A percentile compares a stretch with the other conserved stretches of the same genome.
These are phyloP conservation scores for Ganoderma lingzhi DNA, from an alignment of 1,284 basidiomycete genomes.

Conservation along the genomic window DNA sequence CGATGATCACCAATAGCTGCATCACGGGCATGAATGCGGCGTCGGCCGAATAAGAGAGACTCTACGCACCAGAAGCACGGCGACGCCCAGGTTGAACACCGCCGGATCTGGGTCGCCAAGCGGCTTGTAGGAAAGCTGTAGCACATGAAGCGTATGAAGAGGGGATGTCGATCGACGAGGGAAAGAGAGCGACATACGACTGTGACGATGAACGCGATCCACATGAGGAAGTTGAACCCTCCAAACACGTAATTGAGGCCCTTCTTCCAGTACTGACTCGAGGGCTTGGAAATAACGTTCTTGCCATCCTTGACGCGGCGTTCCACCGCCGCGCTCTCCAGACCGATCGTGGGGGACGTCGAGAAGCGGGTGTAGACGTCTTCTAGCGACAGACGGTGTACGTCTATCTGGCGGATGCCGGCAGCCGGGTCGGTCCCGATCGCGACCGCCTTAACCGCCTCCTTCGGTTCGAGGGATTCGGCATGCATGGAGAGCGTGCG, in stretches of 20 bases:
- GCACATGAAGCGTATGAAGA: not conserved
- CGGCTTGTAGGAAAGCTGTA: constrained; percentile 56
- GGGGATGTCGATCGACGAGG: no score
- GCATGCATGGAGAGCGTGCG: constrained; percentile 54
- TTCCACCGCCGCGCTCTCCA: constrained; percentile 51
- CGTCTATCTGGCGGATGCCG: constrained; percentile 55
- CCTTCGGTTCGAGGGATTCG: constrained; percentile 39
- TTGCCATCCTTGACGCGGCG: constrained; percentile 52
- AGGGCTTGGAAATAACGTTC: constrained; percentile 58
- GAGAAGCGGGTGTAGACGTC: constrained; percentile 55
- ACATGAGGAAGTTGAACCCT: constrained; percentile 61
- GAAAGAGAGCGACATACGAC: constrained; percentile 40
- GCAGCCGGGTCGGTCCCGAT: constrained; percentile 45
- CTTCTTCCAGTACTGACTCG: constrained; percentile 56
- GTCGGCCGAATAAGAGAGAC: constrained; percentile 49
- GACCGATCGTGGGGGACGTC: constrained; percentile 51
- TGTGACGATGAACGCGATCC: constrained; percentile 58
- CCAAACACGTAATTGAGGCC: constrained; percentile 60
- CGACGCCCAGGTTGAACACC: constrained; percentile 56
- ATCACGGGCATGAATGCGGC: constrained; percentile 56
- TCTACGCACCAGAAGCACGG: constrained; percentile 51
- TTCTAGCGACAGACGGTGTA: constrained; percentile 51
- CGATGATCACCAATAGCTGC: constrained; percentile 44
- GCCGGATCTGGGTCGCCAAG: constrained; percentile 55
- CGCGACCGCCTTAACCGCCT: constrained; percentile 19